A percentile compares a stretch with the other conserved stretches of the same genome.
Conservation (phyloP, 495 filamentous ascomycete genomes). For the Aspergillus ostianus region DNA sequence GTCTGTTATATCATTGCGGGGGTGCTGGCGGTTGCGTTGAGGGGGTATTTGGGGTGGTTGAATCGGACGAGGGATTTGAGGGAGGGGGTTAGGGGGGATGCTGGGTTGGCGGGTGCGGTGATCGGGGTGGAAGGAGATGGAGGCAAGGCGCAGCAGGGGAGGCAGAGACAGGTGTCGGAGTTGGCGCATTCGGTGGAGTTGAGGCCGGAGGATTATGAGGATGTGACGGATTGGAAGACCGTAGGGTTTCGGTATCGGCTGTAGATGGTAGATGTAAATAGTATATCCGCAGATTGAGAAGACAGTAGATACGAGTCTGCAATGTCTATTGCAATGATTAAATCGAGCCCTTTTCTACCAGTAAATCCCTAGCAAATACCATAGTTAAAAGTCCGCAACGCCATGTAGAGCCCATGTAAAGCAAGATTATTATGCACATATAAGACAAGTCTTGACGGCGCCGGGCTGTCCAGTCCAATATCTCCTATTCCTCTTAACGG, state of each 20-base stretch:
- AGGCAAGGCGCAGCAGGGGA: slow-evolving; percentile 18
- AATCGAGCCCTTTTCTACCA: neutral
- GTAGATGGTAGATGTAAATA: slow-evolving; percentile 1
- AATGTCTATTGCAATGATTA: neutral
- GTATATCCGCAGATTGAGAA: neutral
- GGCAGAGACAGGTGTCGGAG: slow-evolving; percentile 17
- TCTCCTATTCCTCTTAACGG: slow-evolving; percentile 29
- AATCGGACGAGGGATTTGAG: slow-evolving; percentile 39
- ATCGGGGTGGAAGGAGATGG: slow-evolving; percentile 29
- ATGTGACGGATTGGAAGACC: slow-evolving; percentile 54
- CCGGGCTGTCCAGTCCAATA: neutral
- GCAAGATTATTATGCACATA: neutral
- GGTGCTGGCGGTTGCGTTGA: slow-evolving; percentile 35
- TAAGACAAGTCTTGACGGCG: neutral
- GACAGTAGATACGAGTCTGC: neutral
- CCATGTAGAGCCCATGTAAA: neutral
- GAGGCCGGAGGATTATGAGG: slow-evolving; percentile 45
- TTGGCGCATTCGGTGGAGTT: slow-evolving; percentile 31
- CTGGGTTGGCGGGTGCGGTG: slow-evolving; percentile 34
- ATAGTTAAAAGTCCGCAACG: neutral
- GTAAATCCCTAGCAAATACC: neutral
- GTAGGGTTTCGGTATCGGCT: slow-evolving; percentile 50
- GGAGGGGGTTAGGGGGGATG: slow-evolving; percentile 42
- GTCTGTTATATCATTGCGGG: slow-evolving; percentile 50
- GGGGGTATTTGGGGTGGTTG: slow-evolving; percentile 38